Percentiles rank a stretch among this genome's conserved stretches.
phyloP scores from a whole-genome alignment of 371 early-diverging fungal genomes.

The Mucor mucedo region DNA sequence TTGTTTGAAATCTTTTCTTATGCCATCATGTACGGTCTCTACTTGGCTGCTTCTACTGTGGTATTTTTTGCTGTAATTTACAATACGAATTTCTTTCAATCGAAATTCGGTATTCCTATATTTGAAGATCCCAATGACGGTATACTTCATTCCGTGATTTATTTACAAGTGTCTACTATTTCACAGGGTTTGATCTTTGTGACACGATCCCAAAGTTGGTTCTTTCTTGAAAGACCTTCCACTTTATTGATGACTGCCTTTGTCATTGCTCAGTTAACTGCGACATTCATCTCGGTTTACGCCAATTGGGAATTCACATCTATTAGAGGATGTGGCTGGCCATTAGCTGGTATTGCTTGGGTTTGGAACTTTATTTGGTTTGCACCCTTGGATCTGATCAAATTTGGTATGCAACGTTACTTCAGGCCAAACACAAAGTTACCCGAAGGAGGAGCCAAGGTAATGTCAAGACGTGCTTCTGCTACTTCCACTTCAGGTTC shows the following conservation, averaged over 20 bases:
- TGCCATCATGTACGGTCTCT: constrained; percentile 52
- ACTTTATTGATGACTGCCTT: constrained; percentile 50
- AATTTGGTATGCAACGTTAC: constrained; percentile 63
- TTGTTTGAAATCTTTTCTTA: constrained; percentile 51
- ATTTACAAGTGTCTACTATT: constrained; percentile 59
- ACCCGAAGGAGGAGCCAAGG: constrained; percentile 19
- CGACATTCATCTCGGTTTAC: constrained; percentile 60
- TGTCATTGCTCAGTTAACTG: constrained; percentile 57
- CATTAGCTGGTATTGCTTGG: constrained; percentile 62
- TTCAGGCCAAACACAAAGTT: constrained; percentile 35
- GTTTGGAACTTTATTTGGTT: constrained; percentile 76
- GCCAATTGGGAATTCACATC: constrained; percentile 63
- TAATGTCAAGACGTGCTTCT: constrained; percentile 37
- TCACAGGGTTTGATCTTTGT: constrained; percentile 61
- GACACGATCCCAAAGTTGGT: constrained; percentile 59
- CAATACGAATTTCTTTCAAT: constrained; percentile 42
- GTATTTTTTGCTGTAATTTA: constrained; percentile 43
- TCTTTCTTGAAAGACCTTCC: constrained; percentile 57
- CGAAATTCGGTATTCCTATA: constrained; percentile 41
- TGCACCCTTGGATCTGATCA: constrained; percentile 68
- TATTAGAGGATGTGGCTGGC: constrained; percentile 58
- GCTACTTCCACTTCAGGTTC: constrained; percentile 40
- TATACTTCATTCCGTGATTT: constrained; percentile 55
- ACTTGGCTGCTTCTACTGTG: constrained; percentile 49
- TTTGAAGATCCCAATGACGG: constrained; percentile 46